Evolutionary conservation across 805 yeast genomes (phyloP).

Genomic region (Citeromyces nyonsensis): DNA sequence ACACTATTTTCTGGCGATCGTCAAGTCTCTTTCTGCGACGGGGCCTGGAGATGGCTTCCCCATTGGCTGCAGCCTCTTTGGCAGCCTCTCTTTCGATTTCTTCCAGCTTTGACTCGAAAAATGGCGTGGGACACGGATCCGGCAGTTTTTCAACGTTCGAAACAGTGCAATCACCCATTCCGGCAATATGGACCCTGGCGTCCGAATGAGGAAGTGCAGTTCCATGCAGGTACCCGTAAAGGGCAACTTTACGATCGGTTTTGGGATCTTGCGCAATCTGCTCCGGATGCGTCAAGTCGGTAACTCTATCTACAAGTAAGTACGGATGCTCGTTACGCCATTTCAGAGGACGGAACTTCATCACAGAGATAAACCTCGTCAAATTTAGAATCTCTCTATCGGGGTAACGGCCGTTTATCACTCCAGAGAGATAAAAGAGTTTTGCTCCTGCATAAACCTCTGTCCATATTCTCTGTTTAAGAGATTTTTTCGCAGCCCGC

Average conservation of each 20-base stretch:
- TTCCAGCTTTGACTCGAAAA: constrained; percentile 70
- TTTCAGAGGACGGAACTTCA: constrained; percentile 97
- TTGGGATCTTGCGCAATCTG: constrained; percentile 64
- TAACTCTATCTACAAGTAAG: constrained; percentile 71
- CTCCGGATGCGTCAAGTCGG: constrained; percentile 90
- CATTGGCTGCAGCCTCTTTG: constrained; percentile 47
- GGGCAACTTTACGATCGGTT: constrained; percentile 76
- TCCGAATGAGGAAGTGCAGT: constrained; percentile 58
- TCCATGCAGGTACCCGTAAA: constrained; percentile 93
- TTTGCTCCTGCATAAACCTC: constrained; percentile 98
- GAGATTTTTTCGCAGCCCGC: constrained; percentile 79
- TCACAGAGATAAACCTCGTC: constrained; percentile 84
- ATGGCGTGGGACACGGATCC: constrained; percentile 98
- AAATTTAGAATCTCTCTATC: constrained; percentile 89
- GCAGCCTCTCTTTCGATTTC: constrained; percentile 65
- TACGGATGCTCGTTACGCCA: constrained; percentile 99
- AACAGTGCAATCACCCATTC: constrained; percentile 81
- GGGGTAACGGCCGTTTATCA: constrained; percentile 92
- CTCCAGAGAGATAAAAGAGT: constrained; percentile 86
- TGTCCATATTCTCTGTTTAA: constrained; percentile 95
- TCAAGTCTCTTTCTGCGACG: constrained; percentile 72
- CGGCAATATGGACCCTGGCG: constrained; percentile 84
- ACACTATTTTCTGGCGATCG: constrained; percentile 84
- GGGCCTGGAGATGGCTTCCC: constrained; percentile 30
- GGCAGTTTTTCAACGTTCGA: constrained; percentile 77